phyloP scores from a whole-genome alignment of 148 eudicot species.

The Nepenthes gracilis region DNA sequence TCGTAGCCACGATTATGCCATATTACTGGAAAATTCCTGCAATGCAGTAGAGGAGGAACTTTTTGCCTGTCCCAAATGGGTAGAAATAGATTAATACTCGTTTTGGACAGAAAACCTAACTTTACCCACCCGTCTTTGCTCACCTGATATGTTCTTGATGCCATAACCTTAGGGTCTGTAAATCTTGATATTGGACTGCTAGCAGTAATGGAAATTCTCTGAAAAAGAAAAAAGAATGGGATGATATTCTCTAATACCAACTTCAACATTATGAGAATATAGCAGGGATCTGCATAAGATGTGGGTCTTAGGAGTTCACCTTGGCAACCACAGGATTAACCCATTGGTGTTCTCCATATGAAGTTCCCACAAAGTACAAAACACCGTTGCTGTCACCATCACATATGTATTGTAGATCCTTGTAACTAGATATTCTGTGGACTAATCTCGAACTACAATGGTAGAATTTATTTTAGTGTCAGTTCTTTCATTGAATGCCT shows the following conservation, averaged over 20 bases:
- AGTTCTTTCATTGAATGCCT: too few relatives aligned
- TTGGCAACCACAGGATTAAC: conserved; percentile 82
- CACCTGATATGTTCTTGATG: conserved; percentile 89
- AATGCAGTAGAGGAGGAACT: too few relatives aligned
- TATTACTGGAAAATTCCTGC: too few relatives aligned
- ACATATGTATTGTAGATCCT: conserved; percentile 86
- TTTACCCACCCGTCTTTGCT: background rate
- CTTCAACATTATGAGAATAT: background rate
- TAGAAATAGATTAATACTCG: background rate
- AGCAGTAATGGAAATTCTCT: conserved; percentile 57
- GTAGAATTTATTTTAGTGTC: background rate
- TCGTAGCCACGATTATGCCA: too few relatives aligned
- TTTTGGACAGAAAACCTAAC: background rate
- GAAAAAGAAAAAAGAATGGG: conserved; percentile 8
- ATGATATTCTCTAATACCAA: background rate
- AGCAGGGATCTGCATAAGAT: background rate
- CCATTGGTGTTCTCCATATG: conserved; percentile 86
- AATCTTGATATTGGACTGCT: conserved; percentile 86
- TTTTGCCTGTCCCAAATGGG: too few relatives aligned
- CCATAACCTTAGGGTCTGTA: conserved; percentile 87
- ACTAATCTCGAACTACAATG: conserved; percentile 47
- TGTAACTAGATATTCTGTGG: conserved; percentile 78
- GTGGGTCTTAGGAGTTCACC: conserved; percentile 26
- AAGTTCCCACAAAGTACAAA: conserved; percentile 69
- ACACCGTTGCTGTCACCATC: conserved; percentile 94